phyloP scores from a whole-genome alignment of 1,139 yeast species.

The Arxiozyma slooffiae region DNA sequence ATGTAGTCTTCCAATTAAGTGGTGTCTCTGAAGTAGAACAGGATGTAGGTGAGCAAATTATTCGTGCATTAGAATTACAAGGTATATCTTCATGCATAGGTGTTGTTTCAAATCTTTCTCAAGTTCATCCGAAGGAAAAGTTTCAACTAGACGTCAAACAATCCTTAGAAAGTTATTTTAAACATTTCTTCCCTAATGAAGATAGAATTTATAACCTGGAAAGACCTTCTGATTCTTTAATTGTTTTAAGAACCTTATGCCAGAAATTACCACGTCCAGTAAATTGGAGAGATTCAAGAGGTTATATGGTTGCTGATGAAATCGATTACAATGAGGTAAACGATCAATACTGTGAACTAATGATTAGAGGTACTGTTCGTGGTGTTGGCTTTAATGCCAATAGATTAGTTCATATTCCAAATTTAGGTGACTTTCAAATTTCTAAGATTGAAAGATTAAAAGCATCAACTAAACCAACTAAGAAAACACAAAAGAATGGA shows the following conservation, averaged over 20 bases:
- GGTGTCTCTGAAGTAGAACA: slow-evolving; percentile 75
- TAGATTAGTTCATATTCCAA: slow-evolving; percentile 76
- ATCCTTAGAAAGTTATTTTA: slow-evolving; percentile 72
- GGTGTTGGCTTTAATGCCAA: slow-evolving; percentile 76
- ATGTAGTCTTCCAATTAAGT: slow-evolving; percentile 75
- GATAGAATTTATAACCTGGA: slow-evolving; percentile 72
- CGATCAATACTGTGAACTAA: slow-evolving; percentile 33
- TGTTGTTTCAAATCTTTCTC: slow-evolving; percentile 62
- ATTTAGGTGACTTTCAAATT: slow-evolving; percentile 80
- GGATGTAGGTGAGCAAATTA: slow-evolving; percentile 74
- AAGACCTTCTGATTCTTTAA: slow-evolving; percentile 53
- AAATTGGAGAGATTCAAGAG: slow-evolving; percentile 86
- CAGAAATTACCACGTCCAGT: slow-evolving; percentile 81
- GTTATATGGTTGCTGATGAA: slow-evolving; percentile 71
- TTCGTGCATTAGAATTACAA: slow-evolving; percentile 82
- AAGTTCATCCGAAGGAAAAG: slow-evolving; percentile 60
- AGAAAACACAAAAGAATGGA: slow-evolving; percentile 6
- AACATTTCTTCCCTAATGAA: slow-evolving; percentile 82
- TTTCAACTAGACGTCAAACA: slow-evolving; percentile 69
- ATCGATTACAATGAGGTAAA: slow-evolving; percentile 39
- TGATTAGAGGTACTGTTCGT: slow-evolving; percentile 74
- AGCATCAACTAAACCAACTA: slow-evolving; percentile 17
- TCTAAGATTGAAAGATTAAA: slow-evolving; percentile 49
- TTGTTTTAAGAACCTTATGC: slow-evolving; percentile 64
- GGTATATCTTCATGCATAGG: slow-evolving; percentile 83